Base-by-base conservation (phyloP, 257 asterid genomes). In the Eucommia ulmoides region DNA sequence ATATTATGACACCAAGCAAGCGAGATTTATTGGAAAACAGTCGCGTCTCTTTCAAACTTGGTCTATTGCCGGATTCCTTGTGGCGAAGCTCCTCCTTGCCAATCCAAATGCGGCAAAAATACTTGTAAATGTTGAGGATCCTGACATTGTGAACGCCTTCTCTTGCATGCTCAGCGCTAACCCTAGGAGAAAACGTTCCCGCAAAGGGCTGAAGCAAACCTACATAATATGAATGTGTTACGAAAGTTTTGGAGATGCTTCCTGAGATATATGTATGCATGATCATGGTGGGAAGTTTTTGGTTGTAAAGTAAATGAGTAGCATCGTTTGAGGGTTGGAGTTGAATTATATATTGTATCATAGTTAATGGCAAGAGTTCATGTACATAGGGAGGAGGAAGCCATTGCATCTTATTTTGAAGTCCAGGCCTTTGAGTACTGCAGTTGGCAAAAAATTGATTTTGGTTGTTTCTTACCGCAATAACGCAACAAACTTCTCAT, bases 1-100 rank as follows among this genome's bases (percentile, higher is more conserved):
- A 65, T 80, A 83, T 63, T 83, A 83, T 19, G 94, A 83, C 65
- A 80, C 92, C 25, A 77, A 64, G 62, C 84, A 81, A 65, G 92
- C 79, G 52, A 67, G 84, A 65, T 83, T 83, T 61, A 55, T 83
- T 0, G 94, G 94, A 22, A 83, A 83, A 61, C 92, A 83, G 57
- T 91, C 92, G 9, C 92, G 68, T 45, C 81, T 80, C 20, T 83
- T 65, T 51, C 94, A 83, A 65, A 83, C 94, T 1, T 83, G 94
- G 94, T 66, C 88, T 10, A 75, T 77, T 56, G 92, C 94, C 17
- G 94, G 94, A 23, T 84, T 80, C 50, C 71, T 84, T 1, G 94
- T 81, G 29, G 77, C 88, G 25, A 84, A 84, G 70, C 86, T 73
- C 51, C 84, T 75, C 50, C 56, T 87, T 20, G 66, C 56, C 45